Evolutionary conservation across 345 rosid species (phyloP).

Genomic region (Corymbia maculata): DNA sequence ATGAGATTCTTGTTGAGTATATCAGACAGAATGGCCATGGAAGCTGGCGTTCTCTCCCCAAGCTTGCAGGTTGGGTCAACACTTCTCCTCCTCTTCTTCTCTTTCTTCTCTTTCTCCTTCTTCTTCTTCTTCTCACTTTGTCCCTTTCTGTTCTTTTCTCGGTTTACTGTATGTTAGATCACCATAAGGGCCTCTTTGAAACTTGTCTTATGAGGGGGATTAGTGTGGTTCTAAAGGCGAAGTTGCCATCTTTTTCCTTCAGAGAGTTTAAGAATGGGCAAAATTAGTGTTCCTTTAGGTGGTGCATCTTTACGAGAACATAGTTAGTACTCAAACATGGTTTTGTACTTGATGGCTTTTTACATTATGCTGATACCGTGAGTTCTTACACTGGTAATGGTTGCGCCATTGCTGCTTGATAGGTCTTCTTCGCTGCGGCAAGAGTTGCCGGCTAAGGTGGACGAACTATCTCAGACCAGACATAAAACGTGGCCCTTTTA

Average conservation of each 20-base stretch:
- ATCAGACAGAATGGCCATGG: conserved; percentile 85
- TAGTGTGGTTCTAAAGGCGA: background rate
- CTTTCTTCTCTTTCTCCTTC: background rate
- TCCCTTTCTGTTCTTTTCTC: background rate
- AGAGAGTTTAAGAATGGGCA: background rate
- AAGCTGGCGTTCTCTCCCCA: conserved; percentile 93
- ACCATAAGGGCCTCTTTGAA: background rate
- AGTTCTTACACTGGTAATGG: background rate
- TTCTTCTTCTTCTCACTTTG: background rate
- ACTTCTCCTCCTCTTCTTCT: background rate
- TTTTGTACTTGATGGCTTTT: background rate
- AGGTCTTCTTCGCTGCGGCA: conserved; percentile 95
- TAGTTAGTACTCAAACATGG: background rate
- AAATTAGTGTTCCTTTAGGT: background rate
- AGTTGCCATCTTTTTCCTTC: background rate
- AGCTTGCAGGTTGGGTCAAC: conserved; percentile 47
- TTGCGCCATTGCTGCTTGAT: background rate
- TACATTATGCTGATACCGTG: background rate
- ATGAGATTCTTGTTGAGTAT: conserved; percentile 58
- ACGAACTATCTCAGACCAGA: conserved; percentile 93
- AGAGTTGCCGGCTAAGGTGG: conserved; percentile 98
- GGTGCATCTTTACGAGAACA: background rate
- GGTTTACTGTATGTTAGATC: background rate
- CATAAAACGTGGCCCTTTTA: conserved; percentile 89
- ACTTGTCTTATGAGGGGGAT: background rate